A percentile compares a stretch with the other conserved stretches of the same genome.
phyloP scores from a whole-genome alignment of 2,329 filamentous ascomycete genomes.

The Parasarocladium wereldwijsianum region DNA sequence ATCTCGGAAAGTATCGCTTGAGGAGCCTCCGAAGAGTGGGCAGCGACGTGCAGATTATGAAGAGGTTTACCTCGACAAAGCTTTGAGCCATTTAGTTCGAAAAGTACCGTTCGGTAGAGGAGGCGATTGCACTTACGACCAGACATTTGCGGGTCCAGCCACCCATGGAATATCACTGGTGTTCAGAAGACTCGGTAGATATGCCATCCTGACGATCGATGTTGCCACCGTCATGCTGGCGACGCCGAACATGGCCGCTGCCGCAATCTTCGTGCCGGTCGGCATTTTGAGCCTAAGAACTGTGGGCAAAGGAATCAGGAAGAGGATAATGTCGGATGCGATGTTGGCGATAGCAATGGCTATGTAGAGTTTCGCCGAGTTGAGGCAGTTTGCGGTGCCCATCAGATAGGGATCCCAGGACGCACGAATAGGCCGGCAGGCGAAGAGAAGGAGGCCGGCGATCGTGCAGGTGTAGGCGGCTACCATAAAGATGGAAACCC shows the following conservation, averaged over 20 bases:
- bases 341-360: conserved; percentile 31
- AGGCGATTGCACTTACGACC: conserved; percentile 9
- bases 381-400: conserved; percentile 21
- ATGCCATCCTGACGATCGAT: conserved; percentile 8
- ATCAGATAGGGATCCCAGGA: conserved; percentile 13
- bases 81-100: conserved; percentile 8
- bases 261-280: no score
- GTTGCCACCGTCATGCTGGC: conserved; percentile 1
- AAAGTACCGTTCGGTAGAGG: not conserved
- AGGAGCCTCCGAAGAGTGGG: conserved; percentile 22
- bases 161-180: conserved; percentile 6
- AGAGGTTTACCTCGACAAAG: conserved; percentile 22
- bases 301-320: conserved; percentile 27
- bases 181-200: not conserved
- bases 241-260: not conserved
- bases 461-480: conserved; percentile 13
- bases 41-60: conserved; percentile 24
- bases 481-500: conserved; percentile 12
- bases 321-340: conserved; percentile 28
- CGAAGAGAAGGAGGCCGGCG: conserved; percentile 9
- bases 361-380: conserved; percentile 29
- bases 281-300: conserved; percentile 27
- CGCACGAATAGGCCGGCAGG: conserved; percentile 8
- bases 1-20: no score
- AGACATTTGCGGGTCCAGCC: conserved; percentile 9